Conservation (phyloP, 2,329 filamentous ascomycete species). For the Cladosporium sp. region DNA sequence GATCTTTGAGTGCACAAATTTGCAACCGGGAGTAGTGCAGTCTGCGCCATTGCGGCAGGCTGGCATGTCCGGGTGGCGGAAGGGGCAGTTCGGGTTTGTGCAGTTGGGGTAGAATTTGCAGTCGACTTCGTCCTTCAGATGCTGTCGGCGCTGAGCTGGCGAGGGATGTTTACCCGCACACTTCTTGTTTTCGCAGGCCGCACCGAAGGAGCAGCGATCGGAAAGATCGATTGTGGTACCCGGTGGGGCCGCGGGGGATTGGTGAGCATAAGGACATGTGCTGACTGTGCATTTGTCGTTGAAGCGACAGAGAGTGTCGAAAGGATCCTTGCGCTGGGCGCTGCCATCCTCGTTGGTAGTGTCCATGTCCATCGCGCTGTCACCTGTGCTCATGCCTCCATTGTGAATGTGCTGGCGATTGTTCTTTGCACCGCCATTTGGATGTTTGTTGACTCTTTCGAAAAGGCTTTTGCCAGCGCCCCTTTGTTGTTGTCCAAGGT, state of each 20-base stretch:
- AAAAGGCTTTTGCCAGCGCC: constrained; percentile 63
- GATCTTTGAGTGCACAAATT: constrained; percentile 82
- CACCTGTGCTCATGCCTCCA: constrained; percentile 20
- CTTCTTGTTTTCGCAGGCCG: constrained; percentile 93
- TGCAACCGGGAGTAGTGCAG: constrained; percentile 78
- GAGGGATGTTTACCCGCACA: constrained; percentile 91
- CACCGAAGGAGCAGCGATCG: constrained; percentile 80
- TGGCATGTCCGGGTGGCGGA: constrained; percentile 84
- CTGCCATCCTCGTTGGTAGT: constrained; percentile 20
- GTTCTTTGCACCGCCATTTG: constrained; percentile 21
- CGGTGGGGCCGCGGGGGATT: constrained; percentile 83
- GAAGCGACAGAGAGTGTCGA: constrained; percentile 78
- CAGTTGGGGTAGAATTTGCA: constrained; percentile 93
- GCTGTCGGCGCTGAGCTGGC: constrained; percentile 74
- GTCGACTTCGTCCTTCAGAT: constrained; percentile 75
- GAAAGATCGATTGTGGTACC: constrained; percentile 74
- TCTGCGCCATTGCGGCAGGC: constrained; percentile 88
- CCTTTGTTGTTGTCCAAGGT: constrained; percentile 28
- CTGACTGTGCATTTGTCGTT: constrained; percentile 85
- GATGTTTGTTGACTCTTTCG: constrained; percentile 64
- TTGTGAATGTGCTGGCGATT: constrained; percentile 19
- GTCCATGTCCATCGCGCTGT: constrained; percentile 33
- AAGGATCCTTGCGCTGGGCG: constrained; percentile 41
- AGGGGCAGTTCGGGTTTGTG: constrained; percentile 82
- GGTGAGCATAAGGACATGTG: constrained; percentile 90